Evolutionary conservation across 208 protist species (phyloP).

Genomic region (Leishmania mexicana): DNA sequence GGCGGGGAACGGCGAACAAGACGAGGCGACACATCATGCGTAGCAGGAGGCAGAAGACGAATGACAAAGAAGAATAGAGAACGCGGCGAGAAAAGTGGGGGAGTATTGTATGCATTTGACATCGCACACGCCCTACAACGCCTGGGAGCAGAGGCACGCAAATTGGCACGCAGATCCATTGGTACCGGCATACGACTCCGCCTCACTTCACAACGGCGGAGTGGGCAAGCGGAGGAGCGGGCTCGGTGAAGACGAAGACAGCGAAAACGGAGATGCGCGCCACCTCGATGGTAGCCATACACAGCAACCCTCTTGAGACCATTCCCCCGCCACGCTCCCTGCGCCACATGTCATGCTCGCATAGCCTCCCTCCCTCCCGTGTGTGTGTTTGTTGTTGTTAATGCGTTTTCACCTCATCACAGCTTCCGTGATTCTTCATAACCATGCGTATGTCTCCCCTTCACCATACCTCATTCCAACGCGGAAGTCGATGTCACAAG

Average conservation of each 20-base stretch:
- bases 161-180: not conserved
- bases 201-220: not conserved
- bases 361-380: not conserved
- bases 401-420: not conserved
- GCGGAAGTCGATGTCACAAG: not conserved
- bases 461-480: not conserved
- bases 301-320: not conserved
- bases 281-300: not conserved
- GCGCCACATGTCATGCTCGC: not conserved
- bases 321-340: not conserved
- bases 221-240: not conserved
- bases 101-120: not conserved
- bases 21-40: not conserved
- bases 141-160: not conserved
- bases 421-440: not conserved
- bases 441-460: not conserved
- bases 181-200: not conserved
- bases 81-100: not conserved
- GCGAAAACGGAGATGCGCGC: not conserved
- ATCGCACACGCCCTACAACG: not conserved
- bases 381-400: not conserved
- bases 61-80: constrained; percentile 16
- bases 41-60: not conserved
- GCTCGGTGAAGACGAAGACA: not conserved
- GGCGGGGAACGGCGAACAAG: not conserved